Percentiles rank a stretch among this genome's conserved stretches.
These are phyloP conservation scores for Colletotrichum musae DNA, from an alignment of 2,329 filamentous ascomycete species.

Conservation along the genomic window DNA sequence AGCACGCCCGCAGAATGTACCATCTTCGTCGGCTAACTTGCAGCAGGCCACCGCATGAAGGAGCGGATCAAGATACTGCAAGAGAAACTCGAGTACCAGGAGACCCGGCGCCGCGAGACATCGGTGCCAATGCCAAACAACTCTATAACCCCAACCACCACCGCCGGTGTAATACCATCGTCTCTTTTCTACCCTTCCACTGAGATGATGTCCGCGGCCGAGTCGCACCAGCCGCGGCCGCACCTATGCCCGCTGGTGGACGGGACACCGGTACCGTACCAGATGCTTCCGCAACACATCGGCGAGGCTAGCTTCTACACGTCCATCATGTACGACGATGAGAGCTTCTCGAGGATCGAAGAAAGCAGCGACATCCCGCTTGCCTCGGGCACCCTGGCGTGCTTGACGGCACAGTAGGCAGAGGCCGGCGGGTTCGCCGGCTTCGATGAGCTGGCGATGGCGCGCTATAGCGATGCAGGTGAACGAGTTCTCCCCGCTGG, in stretches of 20 bases:
- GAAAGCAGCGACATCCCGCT: background rate
- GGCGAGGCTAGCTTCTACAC: background rate
- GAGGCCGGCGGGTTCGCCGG: conserved; percentile 45
- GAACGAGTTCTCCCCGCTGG: conserved; percentile 42
- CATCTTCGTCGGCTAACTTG: conserved; percentile 33
- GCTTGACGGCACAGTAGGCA: conserved; percentile 32
- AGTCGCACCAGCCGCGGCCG: background rate
- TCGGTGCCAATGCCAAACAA: background rate
- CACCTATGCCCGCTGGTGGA: background rate
- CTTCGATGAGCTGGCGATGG: conserved; percentile 46
- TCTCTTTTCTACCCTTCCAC: background rate
- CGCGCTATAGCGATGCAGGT: conserved; percentile 46
- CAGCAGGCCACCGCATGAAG: conserved; percentile 51
- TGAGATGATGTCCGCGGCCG: conserved; percentile 1
- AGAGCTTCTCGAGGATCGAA: background rate
- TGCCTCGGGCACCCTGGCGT: background rate
- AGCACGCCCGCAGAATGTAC: background rate
- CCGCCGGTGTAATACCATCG: background rate
- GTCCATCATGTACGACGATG: conserved; percentile 1
- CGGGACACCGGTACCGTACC: background rate
- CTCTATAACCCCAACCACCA: background rate
- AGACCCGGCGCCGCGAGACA: conserved; percentile 41
- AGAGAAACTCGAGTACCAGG: conserved; percentile 48
- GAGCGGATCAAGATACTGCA: conserved; percentile 49
- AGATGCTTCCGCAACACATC: background rate